Evolutionary conservation across 768 basidiomycete genomes (phyloP).

Genomic region (Russula lepida): DNA sequence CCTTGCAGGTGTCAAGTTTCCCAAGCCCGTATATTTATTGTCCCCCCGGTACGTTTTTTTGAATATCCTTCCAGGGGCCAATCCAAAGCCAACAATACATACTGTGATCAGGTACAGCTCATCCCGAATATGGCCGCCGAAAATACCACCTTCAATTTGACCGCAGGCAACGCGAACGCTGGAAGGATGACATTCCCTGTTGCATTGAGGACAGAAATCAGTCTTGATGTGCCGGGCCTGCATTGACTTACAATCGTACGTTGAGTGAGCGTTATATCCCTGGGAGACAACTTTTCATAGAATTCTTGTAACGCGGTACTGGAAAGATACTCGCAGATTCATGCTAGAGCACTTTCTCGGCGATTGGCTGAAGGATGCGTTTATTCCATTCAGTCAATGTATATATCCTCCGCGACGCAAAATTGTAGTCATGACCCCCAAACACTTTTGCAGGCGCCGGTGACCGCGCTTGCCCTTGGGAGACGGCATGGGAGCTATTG

Average conservation of each 20-base stretch:
- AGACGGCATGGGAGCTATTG: conserved; percentile 12
- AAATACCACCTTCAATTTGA: conserved; percentile 38
- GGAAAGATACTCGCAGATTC: conserved; percentile 44
- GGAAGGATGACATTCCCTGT: conserved; percentile 34
- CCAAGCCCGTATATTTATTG: too few relatives aligned
- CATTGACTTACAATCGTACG: conserved; percentile 49
- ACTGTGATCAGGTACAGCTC: conserved; percentile 34
- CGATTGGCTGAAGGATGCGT: conserved; percentile 29
- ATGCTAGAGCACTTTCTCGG: conserved; percentile 31
- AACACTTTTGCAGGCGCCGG: conserved; percentile 5
- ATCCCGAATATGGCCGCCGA: conserved; percentile 41
- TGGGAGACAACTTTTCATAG: neutral
- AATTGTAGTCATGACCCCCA: neutral
- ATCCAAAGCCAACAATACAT: too few relatives aligned
- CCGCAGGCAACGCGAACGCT: conserved; percentile 31
- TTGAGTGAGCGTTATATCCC: too few relatives aligned
- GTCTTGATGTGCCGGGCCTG: conserved; percentile 33
- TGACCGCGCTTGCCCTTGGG: conserved; percentile 21
- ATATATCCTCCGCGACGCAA: neutral
- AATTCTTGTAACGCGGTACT: conserved; percentile 38
- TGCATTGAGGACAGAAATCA: conserved; percentile 35
- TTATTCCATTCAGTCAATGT: conserved; percentile 28
- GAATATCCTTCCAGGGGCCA: too few relatives aligned
- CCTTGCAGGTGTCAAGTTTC: too few relatives aligned
- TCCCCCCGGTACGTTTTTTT: too few relatives aligned